Conservation (phyloP, 2,329 filamentous ascomycete species). For the Xylaria arbuscula region DNA sequence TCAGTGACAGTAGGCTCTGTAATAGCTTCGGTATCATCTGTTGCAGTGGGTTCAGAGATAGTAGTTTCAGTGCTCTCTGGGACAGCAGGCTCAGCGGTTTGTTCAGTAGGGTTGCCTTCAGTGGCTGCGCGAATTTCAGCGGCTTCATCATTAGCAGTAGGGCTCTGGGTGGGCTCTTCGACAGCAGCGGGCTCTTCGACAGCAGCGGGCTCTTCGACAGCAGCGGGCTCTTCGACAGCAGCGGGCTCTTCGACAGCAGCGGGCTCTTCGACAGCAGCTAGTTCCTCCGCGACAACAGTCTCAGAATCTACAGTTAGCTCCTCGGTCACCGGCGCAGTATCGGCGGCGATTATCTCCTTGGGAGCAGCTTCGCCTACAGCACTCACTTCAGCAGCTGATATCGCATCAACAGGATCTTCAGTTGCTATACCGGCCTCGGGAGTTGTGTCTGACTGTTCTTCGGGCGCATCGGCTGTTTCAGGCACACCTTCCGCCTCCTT, state of each 20-base stretch:
- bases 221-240: neutral
- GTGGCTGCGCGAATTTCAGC: neutral
- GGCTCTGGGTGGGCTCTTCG: conserved; percentile 11
- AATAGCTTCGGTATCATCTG: conserved; percentile 5
- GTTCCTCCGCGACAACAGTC: neutral
- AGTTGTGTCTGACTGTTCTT: conserved; percentile 4
- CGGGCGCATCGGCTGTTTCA: conserved; percentile 4
- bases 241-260: neutral
- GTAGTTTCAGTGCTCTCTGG: conserved; percentile 5
- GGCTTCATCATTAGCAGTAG: conserved; percentile 12
- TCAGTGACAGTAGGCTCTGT: conserved; percentile 11
- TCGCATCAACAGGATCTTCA: neutral
- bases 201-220: conserved; percentile 5
- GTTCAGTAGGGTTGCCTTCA: conserved; percentile 16
- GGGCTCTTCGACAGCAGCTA: neutral
- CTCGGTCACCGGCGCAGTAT: conserved; percentile 10
- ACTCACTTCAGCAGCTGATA: neutral
- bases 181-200: conserved; percentile 1
- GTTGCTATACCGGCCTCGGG: neutral
- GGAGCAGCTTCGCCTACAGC: neutral
- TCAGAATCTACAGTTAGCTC: conserved; percentile 17
- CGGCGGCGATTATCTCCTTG: conserved; percentile 12
- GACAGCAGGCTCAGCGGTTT: conserved; percentile 8
- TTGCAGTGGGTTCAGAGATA: neutral
- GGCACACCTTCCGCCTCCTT: conserved; percentile 6